These are phyloP conservation scores for Geum urbanum DNA, from an alignment of 306 rosid genomes.

Conservation along the genomic window DNA sequence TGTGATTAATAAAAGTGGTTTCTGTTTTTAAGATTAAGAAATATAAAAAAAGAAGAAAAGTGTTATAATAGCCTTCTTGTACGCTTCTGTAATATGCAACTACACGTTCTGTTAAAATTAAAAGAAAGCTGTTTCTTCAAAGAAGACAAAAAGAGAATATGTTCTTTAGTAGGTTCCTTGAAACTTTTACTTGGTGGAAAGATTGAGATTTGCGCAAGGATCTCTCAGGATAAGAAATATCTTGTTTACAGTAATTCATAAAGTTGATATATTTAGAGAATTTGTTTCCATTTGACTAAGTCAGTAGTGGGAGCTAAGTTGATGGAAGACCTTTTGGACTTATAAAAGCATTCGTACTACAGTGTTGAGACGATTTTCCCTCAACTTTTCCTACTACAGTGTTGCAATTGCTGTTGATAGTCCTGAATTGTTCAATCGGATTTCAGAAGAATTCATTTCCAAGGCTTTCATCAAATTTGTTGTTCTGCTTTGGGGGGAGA, in stretches of 20 bases:
- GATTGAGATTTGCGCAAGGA: too few relatives aligned
- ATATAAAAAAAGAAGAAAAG: too few relatives aligned
- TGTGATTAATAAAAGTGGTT: too few relatives aligned
- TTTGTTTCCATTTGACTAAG: neutral
- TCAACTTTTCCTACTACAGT: slow-evolving; percentile 39
- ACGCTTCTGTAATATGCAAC: neutral
- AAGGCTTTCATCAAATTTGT: slow-evolving; percentile 60
- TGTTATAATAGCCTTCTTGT: too few relatives aligned
- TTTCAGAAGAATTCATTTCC: slow-evolving; percentile 48
- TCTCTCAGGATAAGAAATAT: neutral
- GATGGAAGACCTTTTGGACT: neutral
- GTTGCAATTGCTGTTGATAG: slow-evolving; percentile 78
- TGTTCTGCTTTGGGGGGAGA: slow-evolving; percentile 93
- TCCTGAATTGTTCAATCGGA: slow-evolving; percentile 70
- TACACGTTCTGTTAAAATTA: too few relatives aligned
- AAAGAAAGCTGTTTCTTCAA: too few relatives aligned
- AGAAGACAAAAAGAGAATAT: too few relatives aligned
- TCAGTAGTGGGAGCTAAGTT: neutral
- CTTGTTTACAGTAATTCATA: neutral
- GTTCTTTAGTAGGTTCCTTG: too few relatives aligned
- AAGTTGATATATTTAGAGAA: neutral
- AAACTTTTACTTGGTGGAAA: too few relatives aligned
- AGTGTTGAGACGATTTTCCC: too few relatives aligned
- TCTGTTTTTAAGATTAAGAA: too few relatives aligned
- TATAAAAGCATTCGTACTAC: neutral